phyloP scores from a whole-genome alignment of 2,329 filamentous ascomycete genomes.

The Pezicula carpinea region DNA sequence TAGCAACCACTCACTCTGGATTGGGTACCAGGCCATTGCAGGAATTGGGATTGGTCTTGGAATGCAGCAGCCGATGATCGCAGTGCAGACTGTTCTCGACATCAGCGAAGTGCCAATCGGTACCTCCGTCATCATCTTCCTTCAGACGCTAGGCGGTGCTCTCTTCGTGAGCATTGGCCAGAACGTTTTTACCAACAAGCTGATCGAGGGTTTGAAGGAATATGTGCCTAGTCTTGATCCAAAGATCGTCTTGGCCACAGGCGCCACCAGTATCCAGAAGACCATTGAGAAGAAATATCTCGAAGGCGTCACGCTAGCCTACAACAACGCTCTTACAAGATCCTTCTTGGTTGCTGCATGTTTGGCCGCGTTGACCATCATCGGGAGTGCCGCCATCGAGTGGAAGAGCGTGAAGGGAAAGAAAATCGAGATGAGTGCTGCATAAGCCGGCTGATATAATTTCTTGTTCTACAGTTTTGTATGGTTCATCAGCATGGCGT shows the following conservation, averaged over 20 bases:
- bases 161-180: slow-evolving; percentile 54
- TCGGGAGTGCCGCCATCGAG: slow-evolving; percentile 38
- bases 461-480: not conserved
- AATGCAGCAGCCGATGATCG: slow-evolving; percentile 54
- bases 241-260: slow-evolving; percentile 38
- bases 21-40: slow-evolving; percentile 51
- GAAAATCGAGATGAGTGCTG: slow-evolving; percentile 27
- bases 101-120: slow-evolving; percentile 48
- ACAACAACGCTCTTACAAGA: slow-evolving; percentile 49
- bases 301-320: slow-evolving; percentile 51
- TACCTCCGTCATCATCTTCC: slow-evolving; percentile 49
- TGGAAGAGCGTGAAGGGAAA: slow-evolving; percentile 50
- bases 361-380: slow-evolving; percentile 40
- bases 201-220: slow-evolving; percentile 30
- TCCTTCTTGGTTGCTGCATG: slow-evolving; percentile 51
- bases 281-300: slow-evolving; percentile 46
- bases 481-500: not conserved
- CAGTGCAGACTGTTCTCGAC: slow-evolving; percentile 51
- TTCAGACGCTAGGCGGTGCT: slow-evolving; percentile 54
- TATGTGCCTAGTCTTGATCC: slow-evolving; percentile 39
- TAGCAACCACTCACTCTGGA: slow-evolving; percentile 45
- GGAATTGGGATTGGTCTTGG: slow-evolving; percentile 53
- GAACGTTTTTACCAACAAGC: slow-evolving; percentile 36
- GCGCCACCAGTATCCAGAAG: slow-evolving; percentile 56
- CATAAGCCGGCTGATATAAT: slow-evolving; percentile 6